phyloP scores from a whole-genome alignment of 495 filamentous ascomycete genomes.

The Aspergillus mulundensis region DNA sequence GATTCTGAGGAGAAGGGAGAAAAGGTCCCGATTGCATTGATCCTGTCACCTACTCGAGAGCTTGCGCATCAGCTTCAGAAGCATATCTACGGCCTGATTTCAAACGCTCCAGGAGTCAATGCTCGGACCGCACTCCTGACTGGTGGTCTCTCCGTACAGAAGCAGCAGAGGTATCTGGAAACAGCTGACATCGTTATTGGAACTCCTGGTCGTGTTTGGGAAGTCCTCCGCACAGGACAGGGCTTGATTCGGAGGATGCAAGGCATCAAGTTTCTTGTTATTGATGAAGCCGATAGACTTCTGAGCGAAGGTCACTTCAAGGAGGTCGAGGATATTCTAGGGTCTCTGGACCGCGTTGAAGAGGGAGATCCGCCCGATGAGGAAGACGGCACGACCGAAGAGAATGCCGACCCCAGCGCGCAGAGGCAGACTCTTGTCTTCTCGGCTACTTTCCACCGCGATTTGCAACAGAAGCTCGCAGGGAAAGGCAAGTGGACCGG shows the following conservation, averaged over 20 bases:
- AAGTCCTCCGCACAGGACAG: conserved; percentile 70
- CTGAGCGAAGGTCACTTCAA: conserved; percentile 93
- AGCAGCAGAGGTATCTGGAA: conserved; percentile 76
- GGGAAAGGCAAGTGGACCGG: conserved; percentile 58
- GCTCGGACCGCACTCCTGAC: conserved; percentile 77
- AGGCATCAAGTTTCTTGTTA: conserved; percentile 72
- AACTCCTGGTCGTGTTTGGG: conserved; percentile 92
- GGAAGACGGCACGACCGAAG: conserved; percentile 28
- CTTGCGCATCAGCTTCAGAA: conserved; percentile 83
- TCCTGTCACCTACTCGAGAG: conserved; percentile 89
- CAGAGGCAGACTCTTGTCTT: conserved; percentile 89
- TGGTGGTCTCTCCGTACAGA: conserved; percentile 86
- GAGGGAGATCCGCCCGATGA: conserved; percentile 33
- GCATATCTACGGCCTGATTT: conserved; percentile 71
- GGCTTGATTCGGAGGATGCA: conserved; percentile 61
- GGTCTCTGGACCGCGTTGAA: conserved; percentile 60
- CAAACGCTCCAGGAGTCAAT: conserved; percentile 50
- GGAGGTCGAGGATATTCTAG: conserved; percentile 81
- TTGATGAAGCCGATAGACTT: conserved; percentile 93
- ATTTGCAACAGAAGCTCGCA: conserved; percentile 82
- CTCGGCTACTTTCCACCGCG: conserved; percentile 91
- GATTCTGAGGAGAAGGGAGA: conserved; percentile 24
- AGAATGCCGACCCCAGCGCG: conserved; percentile 17
- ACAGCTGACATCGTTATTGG: conserved; percentile 83
- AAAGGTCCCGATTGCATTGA: conserved; percentile 65